Percentiles rank a stretch among this genome's conserved stretches.
These are phyloP conservation scores for Nidularia pulvinata DNA, from an alignment of 768 basidiomycete genomes.

Conservation along the genomic window DNA sequence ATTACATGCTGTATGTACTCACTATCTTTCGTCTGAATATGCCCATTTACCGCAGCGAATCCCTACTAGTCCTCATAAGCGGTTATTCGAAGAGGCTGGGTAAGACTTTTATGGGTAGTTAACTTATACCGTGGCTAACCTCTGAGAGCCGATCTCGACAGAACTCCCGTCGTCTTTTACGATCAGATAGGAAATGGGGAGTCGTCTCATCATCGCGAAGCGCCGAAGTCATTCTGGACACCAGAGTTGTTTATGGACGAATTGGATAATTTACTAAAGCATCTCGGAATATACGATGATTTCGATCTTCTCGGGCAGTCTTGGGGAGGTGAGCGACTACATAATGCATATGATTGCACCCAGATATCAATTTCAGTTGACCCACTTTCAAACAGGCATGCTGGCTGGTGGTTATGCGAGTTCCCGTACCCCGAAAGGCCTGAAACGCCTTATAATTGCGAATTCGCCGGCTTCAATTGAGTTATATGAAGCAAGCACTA, in stretches of 20 bases:
- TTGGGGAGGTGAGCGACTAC: neutral
- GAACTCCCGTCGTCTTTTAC: neutral
- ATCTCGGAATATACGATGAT: neutral
- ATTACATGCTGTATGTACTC: neutral
- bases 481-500: constrained; percentile 20
- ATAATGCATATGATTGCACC: neutral
- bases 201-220: neutral
- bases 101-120: neutral
- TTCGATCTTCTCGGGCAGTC: constrained; percentile 1
- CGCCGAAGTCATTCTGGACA: neutral
- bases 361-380: neutral
- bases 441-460: constrained; percentile 23
- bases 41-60: neutral
- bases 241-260: neutral
- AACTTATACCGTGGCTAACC: neutral
- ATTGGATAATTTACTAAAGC: neutral
- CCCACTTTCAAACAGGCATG: neutral
- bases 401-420: constrained; percentile 9
- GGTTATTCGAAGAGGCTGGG: neutral
- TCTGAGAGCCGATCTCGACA: neutral
- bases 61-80: neutral
- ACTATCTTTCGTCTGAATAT: neutral
- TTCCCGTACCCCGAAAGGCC: constrained; percentile 11
- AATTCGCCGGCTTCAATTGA: constrained; percentile 23
- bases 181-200: neutral